Evolutionary conservation across 305 asterid genomes (phyloP), one percentile per base, ranked within the genome.

Genomic region (Fraxinus albicans): DNA sequence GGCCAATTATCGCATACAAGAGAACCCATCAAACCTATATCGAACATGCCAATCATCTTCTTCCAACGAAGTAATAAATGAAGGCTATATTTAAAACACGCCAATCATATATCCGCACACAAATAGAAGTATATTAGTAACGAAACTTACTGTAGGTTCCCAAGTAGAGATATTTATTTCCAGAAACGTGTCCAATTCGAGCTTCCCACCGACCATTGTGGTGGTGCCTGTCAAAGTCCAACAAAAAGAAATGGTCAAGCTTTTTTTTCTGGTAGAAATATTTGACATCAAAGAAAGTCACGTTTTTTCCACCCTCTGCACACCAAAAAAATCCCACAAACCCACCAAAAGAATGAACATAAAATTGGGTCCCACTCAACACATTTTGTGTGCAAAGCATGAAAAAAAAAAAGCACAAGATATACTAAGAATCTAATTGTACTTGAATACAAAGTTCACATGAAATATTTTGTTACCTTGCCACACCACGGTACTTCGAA

Each of bases 171-270:
- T 96, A 96, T 86, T 96, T 96, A 87, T 91, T 96, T 13, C 99
- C 99, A 8, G 87, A 84, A 4, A 94, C 97, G 5, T 93, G 96
- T 53, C 99, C 99, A 23, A 96, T 96, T 15, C 99, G 84, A 3
- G 99, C 99, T 89, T 96, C 99, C 99, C 99, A 96, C 83, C 98
- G 90, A 19, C 99, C 99, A 65, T 96, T 96, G 73, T 94, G 98
- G 82, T 96, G 99, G 90, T 96, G 99, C 97, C 98, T 96, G 90
- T 83, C 86, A 50, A 78, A 81, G 83, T 78, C 74, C 73, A 83
- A 78, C 6, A 15, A 81, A 21, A 73, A 40, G 47, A 42, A 34
- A 0, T 21, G 40, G 78, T 84, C 85, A 88, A 86, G 2, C 25
- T n/a, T 50, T 17, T 33, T 69, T 19, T 58, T 19, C 12, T 58